These are phyloP conservation scores for Globisporangium nunn DNA, from an alignment of 352 stramenopile species.

Conservation along the genomic window DNA sequence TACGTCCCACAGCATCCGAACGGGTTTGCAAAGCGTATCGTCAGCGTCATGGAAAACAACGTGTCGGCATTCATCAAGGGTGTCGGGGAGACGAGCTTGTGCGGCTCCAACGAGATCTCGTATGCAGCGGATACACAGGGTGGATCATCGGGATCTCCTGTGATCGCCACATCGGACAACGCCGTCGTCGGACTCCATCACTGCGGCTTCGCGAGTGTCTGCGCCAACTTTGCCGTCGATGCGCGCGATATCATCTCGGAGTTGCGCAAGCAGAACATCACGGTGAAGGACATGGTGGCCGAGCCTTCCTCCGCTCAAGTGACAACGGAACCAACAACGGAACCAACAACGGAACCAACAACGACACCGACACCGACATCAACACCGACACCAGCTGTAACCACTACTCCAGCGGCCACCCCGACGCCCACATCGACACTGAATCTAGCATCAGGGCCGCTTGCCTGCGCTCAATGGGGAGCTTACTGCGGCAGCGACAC, in stretches of 20 bases:
- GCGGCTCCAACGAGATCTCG: conserved; percentile 29
- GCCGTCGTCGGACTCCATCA: conserved; percentile 46
- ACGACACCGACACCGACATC: background rate
- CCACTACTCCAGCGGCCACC: background rate
- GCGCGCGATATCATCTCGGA: conserved; percentile 31
- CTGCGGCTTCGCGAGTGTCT: conserved; percentile 27
- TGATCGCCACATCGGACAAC: conserved; percentile 35
- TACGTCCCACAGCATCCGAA: conserved; percentile 54
- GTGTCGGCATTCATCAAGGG: conserved; percentile 22
- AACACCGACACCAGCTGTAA: background rate
- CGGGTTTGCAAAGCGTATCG: conserved; percentile 46
- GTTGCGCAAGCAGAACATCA: conserved; percentile 25
- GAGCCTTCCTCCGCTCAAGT: too few species aligned
- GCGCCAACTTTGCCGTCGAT: conserved; percentile 35
- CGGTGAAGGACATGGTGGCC: conserved; percentile 26
- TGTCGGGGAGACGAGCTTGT: conserved; percentile 21
- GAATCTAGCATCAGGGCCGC: background rate
- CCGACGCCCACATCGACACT: background rate
- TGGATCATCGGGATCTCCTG: conserved; percentile 39
- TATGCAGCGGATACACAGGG: conserved; percentile 40
- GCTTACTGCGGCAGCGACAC: background rate
- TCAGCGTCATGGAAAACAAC: conserved; percentile 25
- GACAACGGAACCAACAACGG: too few species aligned
- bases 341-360: too few species aligned
- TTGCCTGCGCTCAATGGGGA: background rate